Percentiles rank a stretch among this genome's conserved stretches.
phyloP scores from a whole-genome alignment of 495 filamentous ascomycete species.

The Apodospora peruviana region DNA sequence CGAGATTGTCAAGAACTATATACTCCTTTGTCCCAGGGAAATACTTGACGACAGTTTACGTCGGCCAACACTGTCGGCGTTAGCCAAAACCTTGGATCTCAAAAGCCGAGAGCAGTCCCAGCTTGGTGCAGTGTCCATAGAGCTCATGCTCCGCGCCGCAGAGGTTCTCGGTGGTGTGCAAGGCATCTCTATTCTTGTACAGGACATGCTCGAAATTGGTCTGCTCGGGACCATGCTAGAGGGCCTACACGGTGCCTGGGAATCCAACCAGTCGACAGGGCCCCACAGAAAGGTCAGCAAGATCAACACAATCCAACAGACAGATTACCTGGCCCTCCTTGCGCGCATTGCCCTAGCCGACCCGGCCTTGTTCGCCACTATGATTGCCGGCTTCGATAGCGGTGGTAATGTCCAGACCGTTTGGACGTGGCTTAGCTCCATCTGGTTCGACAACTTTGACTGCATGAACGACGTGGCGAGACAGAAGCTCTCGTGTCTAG shows the following conservation, averaged over 20 bases:
- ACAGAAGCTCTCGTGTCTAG: conserved; percentile 78
- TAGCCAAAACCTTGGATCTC: conserved; percentile 54
- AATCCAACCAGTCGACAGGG: conserved; percentile 69
- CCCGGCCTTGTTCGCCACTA: conserved; percentile 58
- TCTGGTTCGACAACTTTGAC: conserved; percentile 88
- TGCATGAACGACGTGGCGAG: conserved; percentile 67
- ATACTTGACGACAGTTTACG: conserved; percentile 65
- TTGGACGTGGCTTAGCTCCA: conserved; percentile 68
- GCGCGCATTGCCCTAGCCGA: conserved; percentile 70
- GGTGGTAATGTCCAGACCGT: conserved; percentile 34
- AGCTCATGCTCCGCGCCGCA: conserved; percentile 65
- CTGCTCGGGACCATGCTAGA: conserved; percentile 63
- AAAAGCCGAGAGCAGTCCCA: conserved; percentile 62
- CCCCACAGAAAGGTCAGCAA: conserved; percentile 59
- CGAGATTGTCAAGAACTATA: conserved; percentile 65
- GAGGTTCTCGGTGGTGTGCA: conserved; percentile 61
- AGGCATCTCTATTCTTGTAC: conserved; percentile 58
- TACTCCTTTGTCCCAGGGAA: conserved; percentile 68
- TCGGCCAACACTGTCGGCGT: conserved; percentile 47
- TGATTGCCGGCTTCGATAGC: conserved; percentile 40
- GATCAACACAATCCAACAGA: conserved; percentile 64
- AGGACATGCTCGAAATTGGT: conserved; percentile 61
- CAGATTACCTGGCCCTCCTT: conserved; percentile 79
- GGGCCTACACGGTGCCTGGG: conserved; percentile 64
- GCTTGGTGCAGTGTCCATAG: conserved; percentile 59